Evolutionary conservation across 23 red algal species (phyloP), one percentile per base, ranked within the genome.

Genomic region (Cyanidium caldarium): DNA sequence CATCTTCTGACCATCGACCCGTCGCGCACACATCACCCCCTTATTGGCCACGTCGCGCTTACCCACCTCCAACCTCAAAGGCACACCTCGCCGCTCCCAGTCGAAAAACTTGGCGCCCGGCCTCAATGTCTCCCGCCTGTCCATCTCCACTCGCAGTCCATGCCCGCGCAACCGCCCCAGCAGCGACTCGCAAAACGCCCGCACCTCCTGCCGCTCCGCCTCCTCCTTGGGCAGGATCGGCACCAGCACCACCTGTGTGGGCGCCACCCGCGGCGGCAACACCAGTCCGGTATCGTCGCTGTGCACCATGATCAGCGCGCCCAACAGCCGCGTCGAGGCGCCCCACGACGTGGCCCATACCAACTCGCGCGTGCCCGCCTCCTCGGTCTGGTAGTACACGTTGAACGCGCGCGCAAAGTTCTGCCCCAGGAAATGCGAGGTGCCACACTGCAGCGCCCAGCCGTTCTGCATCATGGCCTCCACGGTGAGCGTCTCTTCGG

Each of bases 291-390:
- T 80, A 39, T 98, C 84, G 75, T 98, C 92, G 39, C 80, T 57
- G 34, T 98, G 92, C 0, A 85, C 80, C 92, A 98, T 98, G 34
- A 82, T 79, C 83, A 98, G 87, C 10, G 87, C 92, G 20, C 92
- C 92, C 56, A 98, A 84, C 0, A 84, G 70, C 19, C 92, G 80
- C 23, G 92, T 98, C 2, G 92, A 87, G 19, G 84, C 37, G 30
- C 92, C 92, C 92, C 92, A 98, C 36, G 92, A 98, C 34, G 87
- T 98, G 38, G 87, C 83, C 80, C 86, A 98, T 10, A 86, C 82
- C 43, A 77, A 68, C 38, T 86, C 45, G 35, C 78, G 67, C 26
- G 45, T 51, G 39, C 77, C 76, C 37, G 40, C 39, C 5, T 72
- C 26, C 7, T 16, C 51, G 46, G 61, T 51, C 36, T 58, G 51